Conservation (phyloP, 192 early-diverging fungal species). For the Chytriomyces sp. region DNA sequence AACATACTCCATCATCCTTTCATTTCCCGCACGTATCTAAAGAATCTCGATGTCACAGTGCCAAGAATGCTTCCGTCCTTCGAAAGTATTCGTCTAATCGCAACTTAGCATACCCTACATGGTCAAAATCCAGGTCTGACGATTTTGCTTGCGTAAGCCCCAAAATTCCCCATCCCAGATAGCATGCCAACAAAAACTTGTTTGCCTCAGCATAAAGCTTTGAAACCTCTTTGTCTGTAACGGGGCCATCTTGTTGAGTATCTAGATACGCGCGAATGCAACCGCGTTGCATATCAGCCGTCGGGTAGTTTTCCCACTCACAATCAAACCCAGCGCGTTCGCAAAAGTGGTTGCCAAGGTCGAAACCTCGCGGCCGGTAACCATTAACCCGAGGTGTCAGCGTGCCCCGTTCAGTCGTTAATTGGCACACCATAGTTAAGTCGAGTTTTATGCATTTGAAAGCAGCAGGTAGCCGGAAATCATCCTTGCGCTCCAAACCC, state of each 20-base stretch:
- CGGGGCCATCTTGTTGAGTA: background rate
- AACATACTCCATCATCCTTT: no score
- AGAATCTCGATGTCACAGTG: constrained; percentile 21
- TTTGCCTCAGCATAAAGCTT: background rate
- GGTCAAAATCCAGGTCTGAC: constrained; percentile 95
- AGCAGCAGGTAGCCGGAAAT: no score
- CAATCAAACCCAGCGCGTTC: constrained; percentile 98
- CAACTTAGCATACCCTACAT: constrained; percentile 82
- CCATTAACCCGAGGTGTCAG: no score
- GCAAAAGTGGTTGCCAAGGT: no score
- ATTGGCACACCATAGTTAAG: no score
- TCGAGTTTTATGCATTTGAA: no score
- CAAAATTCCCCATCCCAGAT: constrained; percentile 48
- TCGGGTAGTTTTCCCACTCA: constrained; percentile 83
- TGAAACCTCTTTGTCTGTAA: background rate
- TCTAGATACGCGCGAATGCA: constrained; percentile 80
- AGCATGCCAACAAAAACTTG: constrained; percentile 80
- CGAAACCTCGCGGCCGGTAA: no score
- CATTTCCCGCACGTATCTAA: no score
- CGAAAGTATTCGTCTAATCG: constrained; percentile 72
- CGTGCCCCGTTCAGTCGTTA: no score
- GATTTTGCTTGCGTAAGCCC: constrained; percentile 71
- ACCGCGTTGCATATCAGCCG: constrained; percentile 62
- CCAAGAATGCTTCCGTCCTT: constrained; percentile 31
- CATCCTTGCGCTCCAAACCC: no score